phyloP scores from a whole-genome alignment of 768 basidiomycete genomes.

The Kwoniella sp. region DNA sequence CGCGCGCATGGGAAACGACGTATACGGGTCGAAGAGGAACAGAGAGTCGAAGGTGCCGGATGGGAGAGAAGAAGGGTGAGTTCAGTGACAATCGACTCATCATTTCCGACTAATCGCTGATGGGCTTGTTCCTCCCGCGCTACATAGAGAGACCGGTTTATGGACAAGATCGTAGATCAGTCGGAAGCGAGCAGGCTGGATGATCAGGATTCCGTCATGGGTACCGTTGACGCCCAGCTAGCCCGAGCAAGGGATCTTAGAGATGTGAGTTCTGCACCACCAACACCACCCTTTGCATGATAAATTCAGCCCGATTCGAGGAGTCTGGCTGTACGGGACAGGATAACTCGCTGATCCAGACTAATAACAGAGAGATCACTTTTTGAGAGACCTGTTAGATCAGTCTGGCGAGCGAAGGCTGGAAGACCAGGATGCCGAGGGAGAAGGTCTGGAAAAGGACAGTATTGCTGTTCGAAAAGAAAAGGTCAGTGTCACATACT shows the following conservation, averaged over 20 bases:
- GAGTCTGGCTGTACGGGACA: no score
- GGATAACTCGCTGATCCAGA: background rate
- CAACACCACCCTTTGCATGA: no score
- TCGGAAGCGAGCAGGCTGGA: constrained; percentile 24
- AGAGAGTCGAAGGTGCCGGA: constrained; percentile 34
- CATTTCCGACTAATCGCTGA: no score
- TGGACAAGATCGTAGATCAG: constrained; percentile 25
- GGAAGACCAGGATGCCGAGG: constrained; percentile 34
- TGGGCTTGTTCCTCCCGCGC: constrained; percentile 2
- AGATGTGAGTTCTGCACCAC: constrained; percentile 44
- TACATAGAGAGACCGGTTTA: constrained; percentile 28
- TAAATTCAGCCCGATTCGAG: background rate
- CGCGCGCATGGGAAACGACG: constrained; percentile 48
- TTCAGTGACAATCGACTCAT: background rate
- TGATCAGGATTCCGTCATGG: constrained; percentile 30
- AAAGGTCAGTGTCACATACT: constrained; percentile 30
- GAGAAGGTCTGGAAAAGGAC: background rate
- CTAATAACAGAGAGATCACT: constrained; percentile 37
- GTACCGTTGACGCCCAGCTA: constrained; percentile 29
- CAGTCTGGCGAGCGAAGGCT: constrained; percentile 33
- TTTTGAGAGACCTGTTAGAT: constrained; percentile 38
- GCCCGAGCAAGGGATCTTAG: constrained; percentile 39
- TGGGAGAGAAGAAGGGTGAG: constrained; percentile 29
- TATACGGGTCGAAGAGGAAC: constrained; percentile 20
- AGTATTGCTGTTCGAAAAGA: background rate